Evolutionary conservation across 768 basidiomycete genomes (phyloP).

Genomic region (Baorangia bicolor): DNA sequence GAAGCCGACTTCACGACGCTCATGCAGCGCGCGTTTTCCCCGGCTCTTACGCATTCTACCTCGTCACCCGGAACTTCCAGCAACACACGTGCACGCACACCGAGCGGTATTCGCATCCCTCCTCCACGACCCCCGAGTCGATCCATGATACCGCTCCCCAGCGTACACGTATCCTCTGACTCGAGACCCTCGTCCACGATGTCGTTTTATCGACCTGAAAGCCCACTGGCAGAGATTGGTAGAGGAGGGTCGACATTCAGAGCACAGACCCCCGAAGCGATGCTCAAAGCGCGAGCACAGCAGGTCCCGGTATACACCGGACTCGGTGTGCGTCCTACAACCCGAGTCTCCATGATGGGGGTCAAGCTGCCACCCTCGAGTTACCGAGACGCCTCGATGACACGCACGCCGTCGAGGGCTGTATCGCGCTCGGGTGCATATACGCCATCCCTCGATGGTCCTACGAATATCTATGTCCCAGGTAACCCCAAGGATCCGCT

Average conservation of each 20-base stretch:
- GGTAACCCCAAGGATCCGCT: constrained; percentile 74
- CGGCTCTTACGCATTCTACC: constrained; percentile 49
- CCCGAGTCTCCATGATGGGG: constrained; percentile 38
- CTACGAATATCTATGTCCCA: constrained; percentile 62
- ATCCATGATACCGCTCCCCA: constrained; percentile 82
- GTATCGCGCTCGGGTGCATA: constrained; percentile 63
- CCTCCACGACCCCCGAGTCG: constrained; percentile 76
- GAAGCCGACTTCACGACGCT: constrained; percentile 43
- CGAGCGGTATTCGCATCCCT: constrained; percentile 43
- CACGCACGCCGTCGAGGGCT: constrained; percentile 63
- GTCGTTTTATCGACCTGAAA: constrained; percentile 63
- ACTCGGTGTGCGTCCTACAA: constrained; percentile 38
- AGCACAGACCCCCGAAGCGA: constrained; percentile 70
- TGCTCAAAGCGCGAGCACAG: constrained; percentile 57
- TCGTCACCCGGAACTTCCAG: constrained; percentile 39
- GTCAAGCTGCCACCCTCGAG: constrained; percentile 69
- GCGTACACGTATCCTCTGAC: constrained; percentile 63
- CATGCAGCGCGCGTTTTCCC: constrained; percentile 63
- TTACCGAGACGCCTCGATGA: constrained; percentile 58
- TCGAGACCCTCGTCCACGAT: constrained; percentile 72
- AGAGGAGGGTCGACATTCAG: constrained; percentile 38
- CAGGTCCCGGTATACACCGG: constrained; percentile 55
- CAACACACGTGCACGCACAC: constrained; percentile 36
- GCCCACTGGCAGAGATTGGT: constrained; percentile 41
- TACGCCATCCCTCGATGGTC: constrained; percentile 48